phyloP scores from a whole-genome alignment of 768 basidiomycete genomes.

The Gyrodon lividus region DNA sequence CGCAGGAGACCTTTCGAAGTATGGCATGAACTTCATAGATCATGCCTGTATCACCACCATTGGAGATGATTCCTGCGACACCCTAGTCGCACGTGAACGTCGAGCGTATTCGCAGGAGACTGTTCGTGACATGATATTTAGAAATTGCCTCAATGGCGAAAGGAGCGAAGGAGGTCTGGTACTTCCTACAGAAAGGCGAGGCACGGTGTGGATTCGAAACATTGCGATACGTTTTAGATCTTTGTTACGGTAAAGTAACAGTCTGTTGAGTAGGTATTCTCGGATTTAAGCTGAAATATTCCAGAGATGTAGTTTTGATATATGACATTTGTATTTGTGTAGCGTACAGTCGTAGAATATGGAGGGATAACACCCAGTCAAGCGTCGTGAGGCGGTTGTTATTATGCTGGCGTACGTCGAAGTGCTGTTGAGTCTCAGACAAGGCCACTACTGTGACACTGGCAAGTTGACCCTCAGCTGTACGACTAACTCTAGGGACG shows the following conservation, averaged over 20 bases:
- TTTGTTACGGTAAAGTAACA: neutral
- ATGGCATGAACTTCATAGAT: slow-evolving; percentile 27
- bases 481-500: too few species aligned
- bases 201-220: slow-evolving; percentile 11
- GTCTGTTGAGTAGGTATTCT: too few species aligned
- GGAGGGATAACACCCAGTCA: too few species aligned
- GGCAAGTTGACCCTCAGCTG: too few species aligned
- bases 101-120: slow-evolving; percentile 22
- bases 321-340: too few species aligned
- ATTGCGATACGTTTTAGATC: slow-evolving; percentile 15
- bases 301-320: too few species aligned
- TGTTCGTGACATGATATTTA: slow-evolving; percentile 25
- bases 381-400: too few species aligned
- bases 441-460: too few species aligned
- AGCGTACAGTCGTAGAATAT: too few species aligned
- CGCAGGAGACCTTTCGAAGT: slow-evolving; percentile 11
- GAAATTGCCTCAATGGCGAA: slow-evolving; percentile 13
- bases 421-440: too few species aligned
- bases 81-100: slow-evolving; percentile 11
- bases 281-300: too few species aligned
- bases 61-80: slow-evolving; percentile 21
- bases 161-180: neutral
- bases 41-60: slow-evolving; percentile 36
- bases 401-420: too few species aligned
- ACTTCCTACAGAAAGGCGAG: neutral